A percentile compares a stretch with the other conserved stretches of the same genome.
phyloP scores from a whole-genome alignment of 495 filamentous ascomycete species.

The Aspergillus hancockii region DNA sequence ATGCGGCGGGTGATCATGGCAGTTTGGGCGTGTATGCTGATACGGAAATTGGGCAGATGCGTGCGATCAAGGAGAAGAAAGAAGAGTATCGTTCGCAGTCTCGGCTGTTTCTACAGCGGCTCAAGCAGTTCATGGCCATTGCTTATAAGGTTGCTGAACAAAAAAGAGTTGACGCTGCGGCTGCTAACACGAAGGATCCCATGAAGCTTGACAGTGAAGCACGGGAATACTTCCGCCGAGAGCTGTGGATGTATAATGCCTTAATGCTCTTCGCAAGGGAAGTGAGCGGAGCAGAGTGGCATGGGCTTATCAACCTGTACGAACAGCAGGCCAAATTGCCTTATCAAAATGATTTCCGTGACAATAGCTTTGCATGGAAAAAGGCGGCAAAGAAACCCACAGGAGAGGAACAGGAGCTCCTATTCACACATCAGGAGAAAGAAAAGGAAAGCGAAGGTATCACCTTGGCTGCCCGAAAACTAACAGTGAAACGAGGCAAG shows the following conservation, averaged over 20 bases:
- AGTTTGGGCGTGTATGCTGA: constrained; percentile 65
- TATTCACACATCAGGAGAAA: constrained; percentile 86
- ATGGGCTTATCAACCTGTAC: constrained; percentile 74
- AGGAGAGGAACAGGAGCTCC: constrained; percentile 81
- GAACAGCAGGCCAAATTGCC: constrained; percentile 70
- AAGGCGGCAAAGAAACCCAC: constrained; percentile 73
- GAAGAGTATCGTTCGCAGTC: constrained; percentile 79
- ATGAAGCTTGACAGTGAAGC: constrained; percentile 52
- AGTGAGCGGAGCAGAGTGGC: constrained; percentile 78
- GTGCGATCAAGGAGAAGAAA: constrained; percentile 88
- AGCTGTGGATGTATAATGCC: constrained; percentile 81
- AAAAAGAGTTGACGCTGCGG: constrained; percentile 58
- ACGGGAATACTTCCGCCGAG: constrained; percentile 53
- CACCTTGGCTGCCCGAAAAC: constrained; percentile 77
- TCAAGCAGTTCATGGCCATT: constrained; percentile 77
- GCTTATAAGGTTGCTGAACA: constrained; percentile 75
- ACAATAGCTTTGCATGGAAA: constrained; percentile 82
- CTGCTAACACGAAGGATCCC: constrained; percentile 42
- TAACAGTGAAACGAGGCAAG: constrained; percentile 90
- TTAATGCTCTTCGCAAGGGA: constrained; percentile 84
- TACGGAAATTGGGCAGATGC: constrained; percentile 86
- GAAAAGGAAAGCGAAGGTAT: constrained; percentile 69
- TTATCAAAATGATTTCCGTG: constrained; percentile 80
- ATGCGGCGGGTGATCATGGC: constrained; percentile 50
- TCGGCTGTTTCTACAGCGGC: constrained; percentile 67